Base-by-base conservation (phyloP, 2,329 filamentous ascomycete species). In the Xylariaceae sp. region DNA sequence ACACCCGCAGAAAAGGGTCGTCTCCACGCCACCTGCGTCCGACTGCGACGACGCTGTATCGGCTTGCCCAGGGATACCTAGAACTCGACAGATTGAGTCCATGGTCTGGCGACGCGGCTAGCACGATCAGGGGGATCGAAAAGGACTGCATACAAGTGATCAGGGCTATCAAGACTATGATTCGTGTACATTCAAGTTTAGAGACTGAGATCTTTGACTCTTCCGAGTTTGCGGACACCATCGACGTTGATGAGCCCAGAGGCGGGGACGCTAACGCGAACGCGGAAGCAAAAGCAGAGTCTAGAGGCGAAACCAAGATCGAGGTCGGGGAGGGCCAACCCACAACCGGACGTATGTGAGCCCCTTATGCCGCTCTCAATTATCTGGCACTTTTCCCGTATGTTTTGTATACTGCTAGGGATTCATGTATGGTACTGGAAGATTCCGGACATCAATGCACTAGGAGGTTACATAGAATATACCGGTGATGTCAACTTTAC, bases 11-110 rank as follows among this genome's bases (percentile, higher is more conserved):
- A 21, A 60, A 70, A 43, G 73, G 71, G 40, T 63, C 67, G 44
- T 67, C 72, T 36, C 71, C 70, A 13, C 65, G 67, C 16, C 63
- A 67, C 57, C 67, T 73, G 30, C 69, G 73, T 21, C 75, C 76
- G 26, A 70, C 69, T 48, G 63, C 73, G 2, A 70, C 73, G 42
- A 77, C 80, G 3, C 67, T 84, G 9, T 71, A 78, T 49, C 65
- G 73, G 22, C 71, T 83, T 22, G 74, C 75, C 58, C 72, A 72
- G 50, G 73, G 77, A 50, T 81, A 79, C 68, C 68, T 78, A 40
- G 73, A 79, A 49, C 68, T 80, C 39, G 74, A 77, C 52, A 71
- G 72, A 59, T 67, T 75, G 63, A 70, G 73, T 16, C 71, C 74
- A 0, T 83, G 78, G 78, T 80, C 77, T 2, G 62, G 60, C 2